phyloP scores from a whole-genome alignment of 2,329 filamentous ascomycete species.

The Ambrosiella beaveri region DNA sequence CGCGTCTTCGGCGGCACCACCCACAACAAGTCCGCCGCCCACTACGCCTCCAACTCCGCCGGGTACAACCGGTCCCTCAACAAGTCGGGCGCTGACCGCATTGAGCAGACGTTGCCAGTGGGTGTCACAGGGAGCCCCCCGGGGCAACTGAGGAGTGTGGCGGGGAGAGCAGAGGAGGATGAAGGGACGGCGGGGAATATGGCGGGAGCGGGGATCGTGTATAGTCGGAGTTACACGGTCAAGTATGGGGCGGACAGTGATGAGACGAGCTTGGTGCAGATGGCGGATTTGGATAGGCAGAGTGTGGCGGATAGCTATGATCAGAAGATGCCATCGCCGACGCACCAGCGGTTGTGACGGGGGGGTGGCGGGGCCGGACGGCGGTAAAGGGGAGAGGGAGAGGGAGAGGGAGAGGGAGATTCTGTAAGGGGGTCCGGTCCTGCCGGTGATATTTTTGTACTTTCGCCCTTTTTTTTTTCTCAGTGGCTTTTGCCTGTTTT shows the following conservation, averaged over 20 bases:
- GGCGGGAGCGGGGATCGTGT: constrained; percentile 1
- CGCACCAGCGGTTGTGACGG: background rate
- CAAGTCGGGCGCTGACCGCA: background rate
- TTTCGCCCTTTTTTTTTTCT: background rate
- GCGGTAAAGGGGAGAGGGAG: background rate
- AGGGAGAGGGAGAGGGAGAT: background rate
- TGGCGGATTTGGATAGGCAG: constrained; percentile 8
- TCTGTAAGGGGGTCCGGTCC: background rate
- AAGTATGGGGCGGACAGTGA: constrained; percentile 8
- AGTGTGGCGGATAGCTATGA: constrained; percentile 4
- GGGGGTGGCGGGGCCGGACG: background rate
- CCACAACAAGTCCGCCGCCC: constrained; percentile 3
- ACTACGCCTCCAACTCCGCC: constrained; percentile 16
- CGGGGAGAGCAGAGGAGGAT: background rate
- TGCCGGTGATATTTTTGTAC: background rate
- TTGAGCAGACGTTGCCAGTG: background rate
- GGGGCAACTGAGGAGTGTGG: background rate
- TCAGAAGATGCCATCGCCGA: constrained; percentile 6
- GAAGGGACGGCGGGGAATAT: background rate
- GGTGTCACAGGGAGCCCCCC: background rate
- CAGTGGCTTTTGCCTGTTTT: background rate
- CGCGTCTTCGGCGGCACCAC: constrained; percentile 18
- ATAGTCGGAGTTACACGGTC: constrained; percentile 5
- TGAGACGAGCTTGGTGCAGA: constrained; percentile 8
- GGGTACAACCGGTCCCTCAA: background rate